Conservation (phyloP, 306 rosid species). For the Cicer arietinum region DNA sequence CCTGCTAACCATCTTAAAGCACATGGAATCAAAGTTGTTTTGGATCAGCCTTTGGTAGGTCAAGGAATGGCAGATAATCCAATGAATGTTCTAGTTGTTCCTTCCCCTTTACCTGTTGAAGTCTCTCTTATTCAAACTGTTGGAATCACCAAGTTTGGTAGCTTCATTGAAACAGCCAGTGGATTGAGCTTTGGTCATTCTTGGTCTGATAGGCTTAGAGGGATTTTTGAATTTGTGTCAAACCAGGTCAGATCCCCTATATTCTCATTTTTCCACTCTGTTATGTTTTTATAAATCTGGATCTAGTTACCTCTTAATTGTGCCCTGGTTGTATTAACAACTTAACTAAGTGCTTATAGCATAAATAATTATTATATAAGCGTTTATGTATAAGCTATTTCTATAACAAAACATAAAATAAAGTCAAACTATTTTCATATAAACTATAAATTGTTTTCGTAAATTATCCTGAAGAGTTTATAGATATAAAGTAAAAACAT, state of each 20-base stretch:
- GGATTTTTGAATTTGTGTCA: constrained; percentile 39
- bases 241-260: constrained; percentile 58
- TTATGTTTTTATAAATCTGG: not conserved
- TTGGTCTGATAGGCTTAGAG: constrained; percentile 50
- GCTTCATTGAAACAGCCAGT: constrained; percentile 67
- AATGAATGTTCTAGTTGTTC: constrained; percentile 60
- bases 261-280: not conserved
- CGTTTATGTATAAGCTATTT: too few species aligned
- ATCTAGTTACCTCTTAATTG: too few species aligned
- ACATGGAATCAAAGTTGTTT: constrained; percentile 57
- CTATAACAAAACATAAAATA: too few species aligned
- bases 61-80: constrained; percentile 86
- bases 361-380: too few species aligned
- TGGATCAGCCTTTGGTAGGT: constrained; percentile 71
- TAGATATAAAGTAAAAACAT: too few species aligned
- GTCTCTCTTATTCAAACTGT: constrained; percentile 67
- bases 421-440: too few species aligned
- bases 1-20: constrained; percentile 66
- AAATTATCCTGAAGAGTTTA: too few species aligned
- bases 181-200: constrained; percentile 56
- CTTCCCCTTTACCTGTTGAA: constrained; percentile 79
- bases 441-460: too few species aligned
- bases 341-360: too few species aligned
- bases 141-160: constrained; percentile 65
- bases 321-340: too few species aligned